A percentile compares a stretch with the other conserved stretches of the same genome.
These are phyloP conservation scores for Cokeromyces recurvatus DNA, from an alignment of 371 early-diverging fungal genomes.

Conservation along the genomic window DNA sequence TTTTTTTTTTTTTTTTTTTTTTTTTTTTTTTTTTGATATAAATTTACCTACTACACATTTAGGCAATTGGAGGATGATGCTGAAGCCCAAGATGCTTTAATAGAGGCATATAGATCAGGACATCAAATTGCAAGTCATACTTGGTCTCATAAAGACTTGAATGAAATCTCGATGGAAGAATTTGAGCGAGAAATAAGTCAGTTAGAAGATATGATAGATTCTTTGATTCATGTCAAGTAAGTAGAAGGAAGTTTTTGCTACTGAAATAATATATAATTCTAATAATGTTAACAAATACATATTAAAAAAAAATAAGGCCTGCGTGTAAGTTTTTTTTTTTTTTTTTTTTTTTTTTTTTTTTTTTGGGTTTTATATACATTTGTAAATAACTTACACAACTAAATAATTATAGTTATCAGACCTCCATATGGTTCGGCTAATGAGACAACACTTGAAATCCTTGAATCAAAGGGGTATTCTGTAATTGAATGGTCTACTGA, in stretches of 20 bases:
- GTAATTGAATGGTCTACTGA: constrained; percentile 55
- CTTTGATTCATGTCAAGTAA: constrained; percentile 25
- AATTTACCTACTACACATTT: too few relatives aligned
- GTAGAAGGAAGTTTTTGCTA: too few relatives aligned
- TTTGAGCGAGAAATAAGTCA: constrained; percentile 22
- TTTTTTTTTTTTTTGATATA: too few relatives aligned
- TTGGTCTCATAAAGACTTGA: constrained; percentile 44
- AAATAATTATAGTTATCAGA: constrained; percentile 38
- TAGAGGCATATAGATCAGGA: constrained; percentile 30
- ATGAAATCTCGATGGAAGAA: constrained; percentile 9
- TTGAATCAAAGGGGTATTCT: constrained; percentile 34
- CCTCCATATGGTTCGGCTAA: constrained; percentile 43
- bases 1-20: too few relatives aligned
- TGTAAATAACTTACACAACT: too few relatives aligned
- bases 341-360: too few relatives aligned
- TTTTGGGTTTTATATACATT: too few relatives aligned
- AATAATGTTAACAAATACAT: not conserved
- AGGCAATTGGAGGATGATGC: constrained; percentile 2
- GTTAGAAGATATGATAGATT: constrained; percentile 21
- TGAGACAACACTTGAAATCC: constrained; percentile 14
- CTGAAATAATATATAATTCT: not conserved
- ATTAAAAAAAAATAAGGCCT: constrained; percentile 14
- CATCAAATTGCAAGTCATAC: constrained; percentile 60
- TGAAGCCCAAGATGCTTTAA: constrained; percentile 21
- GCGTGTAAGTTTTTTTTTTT: constrained; percentile 23